These are phyloP conservation scores for Mycena venus DNA, from an alignment of 768 basidiomycete species.

Conservation along the genomic window DNA sequence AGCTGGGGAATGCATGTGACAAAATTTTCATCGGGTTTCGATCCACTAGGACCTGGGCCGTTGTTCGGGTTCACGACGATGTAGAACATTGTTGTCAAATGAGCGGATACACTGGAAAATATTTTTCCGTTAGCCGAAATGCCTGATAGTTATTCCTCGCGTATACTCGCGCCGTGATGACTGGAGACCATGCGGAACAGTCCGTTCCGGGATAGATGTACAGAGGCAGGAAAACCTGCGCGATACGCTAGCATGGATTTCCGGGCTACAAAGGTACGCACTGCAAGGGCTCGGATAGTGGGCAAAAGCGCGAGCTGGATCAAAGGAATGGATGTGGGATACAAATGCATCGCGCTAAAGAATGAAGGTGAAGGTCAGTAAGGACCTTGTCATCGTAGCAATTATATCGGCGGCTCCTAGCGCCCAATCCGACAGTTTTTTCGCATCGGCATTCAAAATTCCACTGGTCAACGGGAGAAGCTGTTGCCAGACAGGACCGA, in stretches of 20 bases:
- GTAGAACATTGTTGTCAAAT: neutral
- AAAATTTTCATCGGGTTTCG: neutral
- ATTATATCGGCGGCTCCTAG: no score
- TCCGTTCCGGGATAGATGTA: conserved; percentile 12
- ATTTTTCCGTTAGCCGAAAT: neutral
- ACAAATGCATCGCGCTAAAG: no score
- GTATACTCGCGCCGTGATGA: conserved; percentile 2
- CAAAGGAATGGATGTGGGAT: neutral
- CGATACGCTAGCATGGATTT: neutral
- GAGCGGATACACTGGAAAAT: conserved; percentile 19
- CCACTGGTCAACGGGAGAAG: no score
- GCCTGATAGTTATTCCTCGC: no score
- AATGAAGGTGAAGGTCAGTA: no score
- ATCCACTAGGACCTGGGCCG: conserved; percentile 16
- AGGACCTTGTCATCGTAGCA: no score
- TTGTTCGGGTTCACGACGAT: conserved; percentile 18
- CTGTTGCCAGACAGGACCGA: no score
- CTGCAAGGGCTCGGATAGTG: neutral
- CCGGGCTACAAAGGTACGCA: neutral
- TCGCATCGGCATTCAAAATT: no score
- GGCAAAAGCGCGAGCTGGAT: conserved; percentile 2
- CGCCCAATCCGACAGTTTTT: no score
- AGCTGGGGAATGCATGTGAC: neutral
- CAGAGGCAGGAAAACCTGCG: conserved; percentile 22
- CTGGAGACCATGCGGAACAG: conserved; percentile 26